Evolutionary conservation across 306 rosid genomes (phyloP).

Genomic region (Ziziphus jujuba): DNA sequence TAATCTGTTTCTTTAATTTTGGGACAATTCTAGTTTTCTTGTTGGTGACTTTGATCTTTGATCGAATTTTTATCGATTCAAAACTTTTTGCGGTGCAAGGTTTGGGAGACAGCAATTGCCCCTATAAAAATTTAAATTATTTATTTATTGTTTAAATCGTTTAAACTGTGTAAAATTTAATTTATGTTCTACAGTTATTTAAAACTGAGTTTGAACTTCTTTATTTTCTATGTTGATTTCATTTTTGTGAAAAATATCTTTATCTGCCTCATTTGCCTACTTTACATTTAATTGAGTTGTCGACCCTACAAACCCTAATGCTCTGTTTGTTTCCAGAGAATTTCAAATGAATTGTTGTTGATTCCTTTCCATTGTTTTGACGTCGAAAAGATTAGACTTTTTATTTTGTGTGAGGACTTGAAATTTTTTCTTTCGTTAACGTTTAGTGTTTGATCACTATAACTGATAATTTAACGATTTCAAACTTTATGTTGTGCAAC

Average conservation of each 20-base stretch:
- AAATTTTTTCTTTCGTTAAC: background rate
- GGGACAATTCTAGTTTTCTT: conserved; percentile 23
- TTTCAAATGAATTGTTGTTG: background rate
- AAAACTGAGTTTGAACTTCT: too few species aligned
- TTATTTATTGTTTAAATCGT: too few species aligned
- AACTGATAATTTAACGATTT: background rate
- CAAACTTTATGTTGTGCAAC: background rate
- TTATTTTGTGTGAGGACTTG: background rate
- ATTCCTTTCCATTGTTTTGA: background rate
- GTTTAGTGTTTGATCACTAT: too few species aligned
- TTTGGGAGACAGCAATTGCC: too few species aligned
- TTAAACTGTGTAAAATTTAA: too few species aligned
- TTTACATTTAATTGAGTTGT: too few species aligned
- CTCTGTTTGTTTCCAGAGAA: background rate
- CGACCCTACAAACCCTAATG: conserved; percentile 10
- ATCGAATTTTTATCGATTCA: background rate
- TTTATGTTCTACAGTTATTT: too few species aligned
- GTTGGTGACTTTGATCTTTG: background rate
- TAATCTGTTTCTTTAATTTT: background rate
- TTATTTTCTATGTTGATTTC: too few species aligned
- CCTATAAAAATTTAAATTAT: too few species aligned
- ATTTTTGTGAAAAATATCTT: too few species aligned
- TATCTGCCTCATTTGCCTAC: too few species aligned
- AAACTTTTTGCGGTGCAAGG: too few species aligned
- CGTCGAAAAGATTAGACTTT: background rate